A percentile compares a stretch with the other conserved stretches of the same genome.
phyloP scores from a whole-genome alignment of 345 rosid genomes.

The Pseudoturritis turrita region DNA sequence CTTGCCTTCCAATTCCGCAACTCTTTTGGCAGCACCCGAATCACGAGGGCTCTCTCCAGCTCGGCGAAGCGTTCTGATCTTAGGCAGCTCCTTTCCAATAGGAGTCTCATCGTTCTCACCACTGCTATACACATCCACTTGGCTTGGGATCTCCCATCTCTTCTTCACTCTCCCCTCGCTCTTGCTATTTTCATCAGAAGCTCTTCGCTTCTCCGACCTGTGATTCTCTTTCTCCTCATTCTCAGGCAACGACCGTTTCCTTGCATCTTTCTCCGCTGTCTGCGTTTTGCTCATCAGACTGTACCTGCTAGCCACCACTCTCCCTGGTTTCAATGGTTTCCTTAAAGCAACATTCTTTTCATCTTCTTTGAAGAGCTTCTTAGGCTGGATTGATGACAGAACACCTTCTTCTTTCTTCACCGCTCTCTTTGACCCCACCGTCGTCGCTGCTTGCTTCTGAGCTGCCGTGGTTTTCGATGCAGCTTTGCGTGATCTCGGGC shows the following conservation, averaged over 20 bases:
- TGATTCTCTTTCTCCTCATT: conserved; percentile 53
- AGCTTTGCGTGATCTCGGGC: conserved; percentile 66
- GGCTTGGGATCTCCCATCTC: conserved; percentile 87
- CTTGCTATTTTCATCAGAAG: conserved; percentile 42
- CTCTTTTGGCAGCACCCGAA: conserved; percentile 88
- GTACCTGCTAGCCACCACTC: conserved; percentile 76
- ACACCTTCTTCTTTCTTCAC: conserved; percentile 68
- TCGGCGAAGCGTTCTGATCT: conserved; percentile 56
- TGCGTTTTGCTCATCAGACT: conserved; percentile 36
- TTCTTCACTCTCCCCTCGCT: conserved; percentile 62
- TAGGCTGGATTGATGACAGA: conserved; percentile 64
- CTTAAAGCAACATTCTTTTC: conserved; percentile 50
- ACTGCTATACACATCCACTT: conserved; percentile 40
- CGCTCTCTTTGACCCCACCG: conserved; percentile 53
- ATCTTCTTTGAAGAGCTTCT: conserved; percentile 72
- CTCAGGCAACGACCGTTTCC: conserved; percentile 71
- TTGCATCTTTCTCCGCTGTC: conserved; percentile 30
- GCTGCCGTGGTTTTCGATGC: conserved; percentile 36
- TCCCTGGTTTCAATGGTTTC: conserved; percentile 63
- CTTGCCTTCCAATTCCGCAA: conserved; percentile 66
- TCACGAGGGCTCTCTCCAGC: conserved; percentile 69
- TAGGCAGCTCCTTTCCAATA: conserved; percentile 45
- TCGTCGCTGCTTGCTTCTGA: conserved; percentile 66
- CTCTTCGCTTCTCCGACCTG: conserved; percentile 58
- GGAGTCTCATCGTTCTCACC: conserved; percentile 37